Conservation (phyloP, 2,329 filamentous ascomycete species). For the Penicillium brevicompactum region DNA sequence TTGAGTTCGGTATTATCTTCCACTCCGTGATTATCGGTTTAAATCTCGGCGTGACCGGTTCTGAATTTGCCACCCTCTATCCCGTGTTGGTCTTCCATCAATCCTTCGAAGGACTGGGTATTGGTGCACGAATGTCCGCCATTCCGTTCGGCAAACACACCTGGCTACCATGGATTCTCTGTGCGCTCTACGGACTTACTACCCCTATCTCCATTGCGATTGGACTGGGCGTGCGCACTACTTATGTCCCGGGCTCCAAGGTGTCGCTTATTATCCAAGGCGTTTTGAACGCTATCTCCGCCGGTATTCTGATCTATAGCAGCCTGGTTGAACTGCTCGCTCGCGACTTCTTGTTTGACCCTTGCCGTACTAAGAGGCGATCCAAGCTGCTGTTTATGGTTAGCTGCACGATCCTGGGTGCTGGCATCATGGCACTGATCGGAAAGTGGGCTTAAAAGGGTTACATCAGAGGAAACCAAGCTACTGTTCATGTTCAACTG, state of each 20-base stretch:
- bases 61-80: slow-evolving; percentile 61
- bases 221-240: slow-evolving; percentile 51
- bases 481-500: too few species aligned
- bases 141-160: slow-evolving; percentile 53
- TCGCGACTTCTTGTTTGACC: slow-evolving; percentile 54
- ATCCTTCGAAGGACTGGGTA: slow-evolving; percentile 64
- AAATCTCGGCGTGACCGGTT: slow-evolving; percentile 59
- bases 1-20: slow-evolving; percentile 65
- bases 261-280: slow-evolving; percentile 50
- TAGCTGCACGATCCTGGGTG: slow-evolving; percentile 39
- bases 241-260: slow-evolving; percentile 45
- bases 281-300: slow-evolving; percentile 50
- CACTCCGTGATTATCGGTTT: slow-evolving; percentile 66
- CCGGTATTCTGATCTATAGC: slow-evolving; percentile 55
- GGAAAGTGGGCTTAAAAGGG: slow-evolving; percentile 52
- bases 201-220: slow-evolving; percentile 54
- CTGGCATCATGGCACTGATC: slow-evolving; percentile 51
- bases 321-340: slow-evolving; percentile 54
- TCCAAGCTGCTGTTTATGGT: slow-evolving; percentile 45
- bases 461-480: too few species aligned
- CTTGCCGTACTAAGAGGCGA: slow-evolving; percentile 42
- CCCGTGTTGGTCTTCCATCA: slow-evolving; percentile 66
- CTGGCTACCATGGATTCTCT: slow-evolving; percentile 55
- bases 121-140: slow-evolving; percentile 61
- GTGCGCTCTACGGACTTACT: slow-evolving; percentile 53